Percentiles rank a stretch among this genome's conserved stretches.
Conservation (phyloP, 2,329 filamentous ascomycete genomes). For the Botryotinia convoluta region DNA sequence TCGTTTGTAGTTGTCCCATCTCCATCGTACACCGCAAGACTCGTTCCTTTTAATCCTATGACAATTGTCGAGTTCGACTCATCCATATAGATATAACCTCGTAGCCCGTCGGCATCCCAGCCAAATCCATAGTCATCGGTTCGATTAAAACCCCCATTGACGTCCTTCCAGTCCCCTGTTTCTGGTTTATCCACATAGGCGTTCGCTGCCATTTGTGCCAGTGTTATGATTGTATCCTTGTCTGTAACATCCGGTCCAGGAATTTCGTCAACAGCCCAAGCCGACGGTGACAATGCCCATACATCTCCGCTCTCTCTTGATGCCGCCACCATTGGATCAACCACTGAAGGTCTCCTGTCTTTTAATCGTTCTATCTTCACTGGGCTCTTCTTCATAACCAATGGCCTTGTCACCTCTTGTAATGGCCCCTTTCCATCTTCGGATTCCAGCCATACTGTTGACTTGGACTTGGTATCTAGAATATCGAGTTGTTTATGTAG, state of each 20-base stretch:
- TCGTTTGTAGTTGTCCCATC: constrained; percentile 95
- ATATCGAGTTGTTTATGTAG: constrained; percentile 79
- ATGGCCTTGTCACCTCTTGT: constrained; percentile 49
- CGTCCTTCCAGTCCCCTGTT: constrained; percentile 78
- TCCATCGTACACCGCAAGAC: constrained; percentile 89
- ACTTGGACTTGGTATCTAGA: constrained; percentile 42
- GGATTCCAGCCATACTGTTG: constrained; percentile 60
- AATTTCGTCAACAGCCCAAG: constrained; percentile 78
- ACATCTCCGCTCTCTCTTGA: constrained; percentile 67
- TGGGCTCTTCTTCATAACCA: constrained; percentile 62
- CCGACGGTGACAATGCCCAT: constrained; percentile 65
- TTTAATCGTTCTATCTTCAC: constrained; percentile 75
- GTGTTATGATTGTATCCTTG: constrained; percentile 75
- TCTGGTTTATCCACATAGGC: constrained; percentile 77
- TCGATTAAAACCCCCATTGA: constrained; percentile 76
- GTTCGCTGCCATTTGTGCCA: constrained; percentile 86
- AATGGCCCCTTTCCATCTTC: constrained; percentile 51
- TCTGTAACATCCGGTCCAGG: constrained; percentile 79
- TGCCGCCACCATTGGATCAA: constrained; percentile 75
- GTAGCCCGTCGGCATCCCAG: constrained; percentile 84
- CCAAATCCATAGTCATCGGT: constrained; percentile 85
- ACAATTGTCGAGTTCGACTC: constrained; percentile 82
- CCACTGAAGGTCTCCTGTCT: constrained; percentile 71
- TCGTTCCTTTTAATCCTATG: constrained; percentile 90
- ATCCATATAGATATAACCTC: constrained; percentile 90